A percentile compares a stretch with the other conserved stretches of the same genome.
Conservation (phyloP, 2,329 filamentous ascomycete species). For the Clarireedia homoeocarpa region DNA sequence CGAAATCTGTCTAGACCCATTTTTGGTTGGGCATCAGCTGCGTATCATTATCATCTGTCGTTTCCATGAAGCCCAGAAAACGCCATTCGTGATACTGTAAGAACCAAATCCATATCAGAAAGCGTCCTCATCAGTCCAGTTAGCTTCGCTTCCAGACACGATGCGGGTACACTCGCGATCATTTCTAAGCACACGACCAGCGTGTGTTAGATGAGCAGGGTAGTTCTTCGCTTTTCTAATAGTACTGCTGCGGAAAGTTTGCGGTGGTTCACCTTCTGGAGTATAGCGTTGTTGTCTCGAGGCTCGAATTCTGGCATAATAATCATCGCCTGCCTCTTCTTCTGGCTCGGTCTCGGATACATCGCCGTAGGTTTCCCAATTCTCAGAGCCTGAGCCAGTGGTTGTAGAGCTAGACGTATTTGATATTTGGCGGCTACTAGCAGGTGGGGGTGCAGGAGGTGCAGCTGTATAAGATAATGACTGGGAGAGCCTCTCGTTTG, state of each 20-base stretch:
- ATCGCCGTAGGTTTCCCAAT: constrained; percentile 96
- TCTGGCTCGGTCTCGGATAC: constrained; percentile 71
- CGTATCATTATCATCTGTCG: too few species aligned
- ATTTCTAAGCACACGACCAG: constrained; percentile 38
- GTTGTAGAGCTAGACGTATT: constrained; percentile 60
- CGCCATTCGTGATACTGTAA: neutral
- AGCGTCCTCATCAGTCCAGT: constrained; percentile 57
- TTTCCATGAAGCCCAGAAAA: neutral
- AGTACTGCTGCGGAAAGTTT: constrained; percentile 32
- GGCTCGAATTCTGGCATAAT: constrained; percentile 73
- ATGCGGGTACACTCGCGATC: constrained; percentile 55
- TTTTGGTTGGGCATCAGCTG: neutral
- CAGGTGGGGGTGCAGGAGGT: constrained; percentile 22
- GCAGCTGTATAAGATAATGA: constrained; percentile 20
- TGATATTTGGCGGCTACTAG: constrained; percentile 56
- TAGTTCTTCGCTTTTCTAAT: constrained; percentile 48
- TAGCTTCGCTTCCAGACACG: constrained; percentile 51
- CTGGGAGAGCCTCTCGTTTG: constrained; percentile 30
- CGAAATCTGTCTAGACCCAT: neutral
- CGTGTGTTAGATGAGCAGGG: constrained; percentile 39
- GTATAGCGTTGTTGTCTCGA: constrained; percentile 58
- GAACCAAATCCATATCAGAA: constrained; percentile 32
- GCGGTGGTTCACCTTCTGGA: constrained; percentile 34
- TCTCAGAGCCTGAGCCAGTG: constrained; percentile 75
- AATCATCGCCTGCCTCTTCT: constrained; percentile 72